Conservation (phyloP, 768 basidiomycete genomes). For the Leccinum variicolor region DNA sequence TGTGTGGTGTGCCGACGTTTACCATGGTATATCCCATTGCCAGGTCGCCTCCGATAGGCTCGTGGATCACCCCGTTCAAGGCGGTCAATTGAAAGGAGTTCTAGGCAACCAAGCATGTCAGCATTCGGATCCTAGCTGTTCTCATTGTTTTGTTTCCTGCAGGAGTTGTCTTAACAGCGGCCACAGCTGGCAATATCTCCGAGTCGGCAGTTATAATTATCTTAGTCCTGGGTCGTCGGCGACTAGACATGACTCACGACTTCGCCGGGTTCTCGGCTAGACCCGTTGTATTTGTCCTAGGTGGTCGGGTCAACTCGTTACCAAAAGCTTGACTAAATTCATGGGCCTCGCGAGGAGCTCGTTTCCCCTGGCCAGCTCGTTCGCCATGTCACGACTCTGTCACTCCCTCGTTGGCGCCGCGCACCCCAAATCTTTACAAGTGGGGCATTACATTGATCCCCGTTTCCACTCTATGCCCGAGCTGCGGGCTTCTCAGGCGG, state of each 20-base stretch:
- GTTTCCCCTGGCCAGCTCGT: neutral
- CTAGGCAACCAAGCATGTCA: neutral
- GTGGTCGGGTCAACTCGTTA: neutral
- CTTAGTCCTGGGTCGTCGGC: neutral
- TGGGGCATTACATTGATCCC: conserved; percentile 11
- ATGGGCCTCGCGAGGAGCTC: conserved; percentile 1
- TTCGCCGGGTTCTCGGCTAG: neutral
- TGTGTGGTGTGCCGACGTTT: conserved; percentile 4
- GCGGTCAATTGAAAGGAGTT: neutral
- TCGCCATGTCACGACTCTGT: neutral
- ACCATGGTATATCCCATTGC: neutral
- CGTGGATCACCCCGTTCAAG: neutral
- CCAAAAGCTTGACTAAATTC: neutral
- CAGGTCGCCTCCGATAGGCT: neutral
- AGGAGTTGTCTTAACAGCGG: neutral
- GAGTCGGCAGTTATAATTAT: neutral
- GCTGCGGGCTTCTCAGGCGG: conserved; percentile 5
- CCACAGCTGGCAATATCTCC: neutral
- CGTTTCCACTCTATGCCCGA: conserved; percentile 19
- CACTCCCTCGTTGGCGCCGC: conserved; percentile 3
- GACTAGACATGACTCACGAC: neutral
- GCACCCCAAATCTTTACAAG: neutral
- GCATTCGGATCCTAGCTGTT: neutral
- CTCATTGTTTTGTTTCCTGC: neutral
- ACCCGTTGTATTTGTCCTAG: neutral